phyloP scores from a whole-genome alignment of 192 early-diverging fungal genomes.

The Neocallimastix lanati region DNA sequence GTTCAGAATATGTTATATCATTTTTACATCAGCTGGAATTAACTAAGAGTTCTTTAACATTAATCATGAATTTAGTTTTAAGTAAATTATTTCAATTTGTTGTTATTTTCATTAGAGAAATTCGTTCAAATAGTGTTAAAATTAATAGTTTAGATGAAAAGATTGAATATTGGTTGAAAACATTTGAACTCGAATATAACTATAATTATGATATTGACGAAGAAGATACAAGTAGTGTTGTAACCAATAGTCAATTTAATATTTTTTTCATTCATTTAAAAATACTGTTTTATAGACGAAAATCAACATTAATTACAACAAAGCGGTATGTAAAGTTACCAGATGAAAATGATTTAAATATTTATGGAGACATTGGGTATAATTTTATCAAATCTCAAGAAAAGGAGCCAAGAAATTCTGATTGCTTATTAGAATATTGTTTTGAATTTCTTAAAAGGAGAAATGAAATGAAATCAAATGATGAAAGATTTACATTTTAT shows the following conservation, averaged over 20 bases:
- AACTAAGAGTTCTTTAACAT: neutral
- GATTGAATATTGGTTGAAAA: neutral
- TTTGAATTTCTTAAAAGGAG: neutral
- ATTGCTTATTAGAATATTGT: neutral
- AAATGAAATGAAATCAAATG: too few relatives aligned
- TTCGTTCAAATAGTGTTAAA: neutral
- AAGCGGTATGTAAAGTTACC: neutral
- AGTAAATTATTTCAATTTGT: neutral
- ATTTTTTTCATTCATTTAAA: neutral
- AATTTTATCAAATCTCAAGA: neutral
- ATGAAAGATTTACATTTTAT: too few relatives aligned
- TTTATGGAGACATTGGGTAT: neutral
- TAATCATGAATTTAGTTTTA: neutral
- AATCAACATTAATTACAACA: neutral
- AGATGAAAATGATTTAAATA: neutral
- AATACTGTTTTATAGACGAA: neutral
- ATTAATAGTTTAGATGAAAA: neutral
- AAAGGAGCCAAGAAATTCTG: neutral
- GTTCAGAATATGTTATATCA: neutral
- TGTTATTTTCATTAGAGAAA: neutral
- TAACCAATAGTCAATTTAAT: neutral
- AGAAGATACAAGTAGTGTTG: neutral
- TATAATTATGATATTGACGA: neutral
- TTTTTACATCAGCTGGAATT: neutral
- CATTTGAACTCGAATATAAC: neutral